phyloP scores from a whole-genome alignment of 441 rosid species.

The Gossypium aridum region DNA sequence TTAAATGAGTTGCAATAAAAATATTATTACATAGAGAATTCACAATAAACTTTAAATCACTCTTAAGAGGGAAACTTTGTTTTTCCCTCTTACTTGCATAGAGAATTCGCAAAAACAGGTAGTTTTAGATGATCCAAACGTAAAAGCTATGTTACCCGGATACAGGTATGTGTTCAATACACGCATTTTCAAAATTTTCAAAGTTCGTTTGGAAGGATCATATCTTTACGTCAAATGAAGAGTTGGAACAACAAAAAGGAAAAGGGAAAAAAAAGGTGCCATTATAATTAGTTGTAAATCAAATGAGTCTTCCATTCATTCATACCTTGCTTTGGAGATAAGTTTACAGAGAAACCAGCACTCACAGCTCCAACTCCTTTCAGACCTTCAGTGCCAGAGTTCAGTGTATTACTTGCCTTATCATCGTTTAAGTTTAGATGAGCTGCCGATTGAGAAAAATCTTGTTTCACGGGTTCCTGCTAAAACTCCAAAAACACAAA shows the following conservation, averaged over 20 bases:
- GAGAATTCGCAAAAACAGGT: not conserved
- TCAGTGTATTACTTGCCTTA: conserved; percentile 34
- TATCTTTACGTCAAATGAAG: not conserved
- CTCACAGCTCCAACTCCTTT: conserved; percentile 28
- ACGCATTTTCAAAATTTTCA: not conserved
- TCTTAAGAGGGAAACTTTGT: not conserved
- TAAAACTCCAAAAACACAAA: conserved; percentile 9
- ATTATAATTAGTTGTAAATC: not conserved
- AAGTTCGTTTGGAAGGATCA: not conserved
- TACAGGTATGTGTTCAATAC: not conserved
- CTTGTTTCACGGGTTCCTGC: conserved; percentile 41
- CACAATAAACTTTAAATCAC: not conserved
- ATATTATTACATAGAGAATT: not conserved
- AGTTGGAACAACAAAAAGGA: not conserved
- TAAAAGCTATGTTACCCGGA: not conserved
- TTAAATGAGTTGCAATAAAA: not conserved
- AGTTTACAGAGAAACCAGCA: conserved; percentile 12
- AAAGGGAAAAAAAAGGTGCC: not conserved
- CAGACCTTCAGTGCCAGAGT: conserved; percentile 28
- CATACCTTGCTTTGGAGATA: conserved; percentile 37
- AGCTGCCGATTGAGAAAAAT: conserved; percentile 20
- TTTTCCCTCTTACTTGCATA: not conserved
- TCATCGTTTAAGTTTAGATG: conserved; percentile 40
- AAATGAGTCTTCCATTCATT: conserved; percentile 8
- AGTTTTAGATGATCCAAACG: not conserved